Conservation (phyloP, 768 basidiomycete genomes). For the Gyrodon lividus region DNA sequence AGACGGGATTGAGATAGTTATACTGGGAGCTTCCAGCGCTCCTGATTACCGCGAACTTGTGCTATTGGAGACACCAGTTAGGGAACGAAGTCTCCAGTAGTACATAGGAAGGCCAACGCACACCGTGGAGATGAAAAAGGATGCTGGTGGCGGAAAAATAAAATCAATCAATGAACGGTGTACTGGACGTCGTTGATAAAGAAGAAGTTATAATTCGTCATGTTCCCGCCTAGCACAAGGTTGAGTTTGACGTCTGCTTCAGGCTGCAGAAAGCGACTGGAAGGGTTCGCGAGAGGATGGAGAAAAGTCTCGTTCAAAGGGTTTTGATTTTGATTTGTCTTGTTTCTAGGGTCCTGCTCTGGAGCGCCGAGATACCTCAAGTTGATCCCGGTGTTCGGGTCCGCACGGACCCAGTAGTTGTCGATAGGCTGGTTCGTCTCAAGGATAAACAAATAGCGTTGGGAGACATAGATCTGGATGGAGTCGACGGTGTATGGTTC, state of each 20-base stretch:
- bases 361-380: conserved; percentile 22
- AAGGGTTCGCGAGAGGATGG: conserved; percentile 11
- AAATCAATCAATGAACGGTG: not conserved
- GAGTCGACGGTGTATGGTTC: conserved; percentile 37
- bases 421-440: conserved; percentile 35
- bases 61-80: conserved; percentile 22
- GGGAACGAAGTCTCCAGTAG: too few species aligned
- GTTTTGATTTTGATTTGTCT: not conserved
- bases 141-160: conserved; percentile 5
- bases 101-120: too few species aligned
- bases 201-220: conserved; percentile 11
- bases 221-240: conserved; percentile 13
- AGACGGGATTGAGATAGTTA: conserved; percentile 49
- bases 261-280: conserved; percentile 6
- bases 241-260: conserved; percentile 21
- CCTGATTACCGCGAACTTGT: conserved; percentile 41
- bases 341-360: conserved; percentile 7
- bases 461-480: conserved; percentile 36
- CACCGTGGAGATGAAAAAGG: conserved; percentile 23
- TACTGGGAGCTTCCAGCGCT: conserved; percentile 35
- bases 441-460: conserved; percentile 46
- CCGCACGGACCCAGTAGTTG: conserved; percentile 39
- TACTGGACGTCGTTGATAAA: conserved; percentile 14
- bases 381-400: conserved; percentile 18
- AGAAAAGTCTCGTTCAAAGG: conserved; percentile 20